Evolutionary conservation across 1,284 basidiomycete genomes (phyloP).

Genomic region (Xerocomus nothofagi): DNA sequence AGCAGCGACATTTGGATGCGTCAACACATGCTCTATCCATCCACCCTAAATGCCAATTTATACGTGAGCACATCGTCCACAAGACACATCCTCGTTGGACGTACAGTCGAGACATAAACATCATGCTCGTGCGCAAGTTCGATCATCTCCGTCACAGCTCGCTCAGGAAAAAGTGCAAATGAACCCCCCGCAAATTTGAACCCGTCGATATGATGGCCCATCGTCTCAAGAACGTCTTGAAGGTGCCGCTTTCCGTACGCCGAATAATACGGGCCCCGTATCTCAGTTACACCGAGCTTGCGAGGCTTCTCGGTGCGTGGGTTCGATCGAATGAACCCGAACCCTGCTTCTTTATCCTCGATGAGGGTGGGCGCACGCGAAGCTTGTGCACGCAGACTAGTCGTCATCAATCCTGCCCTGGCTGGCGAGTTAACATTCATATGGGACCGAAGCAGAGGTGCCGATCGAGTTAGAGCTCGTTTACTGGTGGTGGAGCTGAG

Average conservation of each 20-base stretch:
- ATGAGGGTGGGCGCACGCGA: slow-evolving; percentile 2
- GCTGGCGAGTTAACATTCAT: not conserved
- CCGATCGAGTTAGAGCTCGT: not conserved
- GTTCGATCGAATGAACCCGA: slow-evolving; percentile 15
- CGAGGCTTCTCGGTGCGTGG: slow-evolving; percentile 10
- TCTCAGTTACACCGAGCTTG: slow-evolving; percentile 14
- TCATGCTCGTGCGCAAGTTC: slow-evolving; percentile 14
- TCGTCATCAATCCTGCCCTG: not conserved
- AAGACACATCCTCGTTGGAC: not conserved
- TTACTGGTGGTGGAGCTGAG: no score
- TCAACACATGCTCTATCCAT: slow-evolving; percentile 21
- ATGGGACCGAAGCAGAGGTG: not conserved
- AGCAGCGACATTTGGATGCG: slow-evolving; percentile 3
- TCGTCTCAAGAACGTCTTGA: slow-evolving; percentile 38
- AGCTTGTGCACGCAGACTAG: not conserved
- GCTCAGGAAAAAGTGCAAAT: slow-evolving; percentile 44
- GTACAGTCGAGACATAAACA: slow-evolving; percentile 19
- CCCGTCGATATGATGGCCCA: slow-evolving; percentile 46
- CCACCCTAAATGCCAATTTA: slow-evolving; percentile 11
- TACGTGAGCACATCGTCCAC: not conserved
- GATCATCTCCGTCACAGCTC: slow-evolving; percentile 15
- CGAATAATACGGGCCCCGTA: slow-evolving; percentile 37
- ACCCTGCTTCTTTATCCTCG: slow-evolving; percentile 10
- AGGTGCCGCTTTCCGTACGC: slow-evolving; percentile 42
- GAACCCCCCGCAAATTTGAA: slow-evolving; percentile 50